phyloP scores from a whole-genome alignment of 2,329 filamentous ascomycete genomes.

The Penicillium griseofulvum region DNA sequence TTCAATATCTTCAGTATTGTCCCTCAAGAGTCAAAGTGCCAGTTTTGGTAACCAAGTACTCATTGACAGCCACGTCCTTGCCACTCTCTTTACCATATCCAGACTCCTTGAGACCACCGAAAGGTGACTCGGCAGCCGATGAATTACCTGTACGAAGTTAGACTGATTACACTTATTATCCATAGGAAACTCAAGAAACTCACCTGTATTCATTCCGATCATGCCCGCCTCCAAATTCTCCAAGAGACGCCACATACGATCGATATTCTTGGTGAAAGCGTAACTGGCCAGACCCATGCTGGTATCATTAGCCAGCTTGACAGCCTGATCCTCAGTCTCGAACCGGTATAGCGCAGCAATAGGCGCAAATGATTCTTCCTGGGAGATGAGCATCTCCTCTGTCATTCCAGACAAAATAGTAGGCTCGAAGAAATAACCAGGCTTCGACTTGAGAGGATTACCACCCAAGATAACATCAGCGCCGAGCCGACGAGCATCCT shows the following conservation, averaged over 20 bases:
- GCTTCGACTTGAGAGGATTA: conserved; percentile 46
- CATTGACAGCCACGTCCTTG: conserved; percentile 63
- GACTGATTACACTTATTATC: neutral
- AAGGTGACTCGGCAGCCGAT: conserved; percentile 65
- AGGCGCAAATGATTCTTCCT: conserved; percentile 66
- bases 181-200: conserved; percentile 24
- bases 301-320: conserved; percentile 59
- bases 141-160: conserved; percentile 49
- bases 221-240: conserved; percentile 68
- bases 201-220: conserved; percentile 64
- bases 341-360: conserved; percentile 64
- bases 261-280: conserved; percentile 66
- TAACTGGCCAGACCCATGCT: conserved; percentile 67
- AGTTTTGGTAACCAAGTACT: conserved; percentile 64
- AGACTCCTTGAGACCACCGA: conserved; percentile 66
- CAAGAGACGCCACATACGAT: conserved; percentile 63
- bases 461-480: conserved; percentile 64
- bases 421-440: conserved; percentile 68
- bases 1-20: conserved; percentile 44
- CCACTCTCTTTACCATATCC: conserved; percentile 68
- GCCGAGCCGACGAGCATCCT: conserved; percentile 62
- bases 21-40: conserved; percentile 61
- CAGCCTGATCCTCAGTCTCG: conserved; percentile 63
- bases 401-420: conserved; percentile 63
- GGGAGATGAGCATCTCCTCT: conserved; percentile 55